Conservation (phyloP, 345 rosid genomes). For the Limnanthes douglasii region DNA sequence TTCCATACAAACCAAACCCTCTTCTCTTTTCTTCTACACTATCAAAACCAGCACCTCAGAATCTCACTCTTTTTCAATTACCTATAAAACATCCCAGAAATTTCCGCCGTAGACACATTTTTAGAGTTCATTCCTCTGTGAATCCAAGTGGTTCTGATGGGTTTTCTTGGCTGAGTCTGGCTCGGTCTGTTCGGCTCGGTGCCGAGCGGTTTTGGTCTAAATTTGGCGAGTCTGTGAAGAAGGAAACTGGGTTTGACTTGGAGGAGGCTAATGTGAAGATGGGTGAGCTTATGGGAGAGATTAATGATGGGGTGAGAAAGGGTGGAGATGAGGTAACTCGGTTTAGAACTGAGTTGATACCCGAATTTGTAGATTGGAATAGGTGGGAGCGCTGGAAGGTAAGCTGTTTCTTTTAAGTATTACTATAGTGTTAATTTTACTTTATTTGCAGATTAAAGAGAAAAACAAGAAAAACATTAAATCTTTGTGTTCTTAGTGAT, state of each 20-base stretch:
- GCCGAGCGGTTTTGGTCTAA: slow-evolving; percentile 38
- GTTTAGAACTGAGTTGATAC: slow-evolving; percentile 34
- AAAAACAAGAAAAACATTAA: too few relatives aligned
- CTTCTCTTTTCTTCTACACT: slow-evolving; percentile 17
- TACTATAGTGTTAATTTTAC: too few relatives aligned
- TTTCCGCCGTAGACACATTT: slow-evolving; percentile 14
- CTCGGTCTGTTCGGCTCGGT: slow-evolving; percentile 30
- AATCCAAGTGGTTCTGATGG: slow-evolving; percentile 27
- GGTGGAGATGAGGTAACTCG: slow-evolving; percentile 31
- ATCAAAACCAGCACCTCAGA: slow-evolving; percentile 7
- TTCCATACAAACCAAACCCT: slow-evolving; percentile 21
- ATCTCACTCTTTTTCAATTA: slow-evolving; percentile 8
- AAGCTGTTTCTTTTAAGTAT: slow-evolving; percentile 6
- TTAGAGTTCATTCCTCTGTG: slow-evolving; percentile 35
- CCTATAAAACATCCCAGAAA: slow-evolving; percentile 15
- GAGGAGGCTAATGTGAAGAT: slow-evolving; percentile 26
- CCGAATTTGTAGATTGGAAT: slow-evolving; percentile 59
- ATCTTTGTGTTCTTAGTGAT: too few relatives aligned
- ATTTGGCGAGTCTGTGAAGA: slow-evolving; percentile 44
- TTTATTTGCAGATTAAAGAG: too few relatives aligned
- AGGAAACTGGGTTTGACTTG: slow-evolving; percentile 55
- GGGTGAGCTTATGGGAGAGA: slow-evolving; percentile 22
- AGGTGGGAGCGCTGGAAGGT: slow-evolving; percentile 86
- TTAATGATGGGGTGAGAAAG: slow-evolving; percentile 21
- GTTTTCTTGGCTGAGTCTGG: slow-evolving; percentile 42